These are phyloP conservation scores for Circinella minor DNA, from an alignment of 371 early-diverging fungal genomes.

Conservation along the genomic window DNA sequence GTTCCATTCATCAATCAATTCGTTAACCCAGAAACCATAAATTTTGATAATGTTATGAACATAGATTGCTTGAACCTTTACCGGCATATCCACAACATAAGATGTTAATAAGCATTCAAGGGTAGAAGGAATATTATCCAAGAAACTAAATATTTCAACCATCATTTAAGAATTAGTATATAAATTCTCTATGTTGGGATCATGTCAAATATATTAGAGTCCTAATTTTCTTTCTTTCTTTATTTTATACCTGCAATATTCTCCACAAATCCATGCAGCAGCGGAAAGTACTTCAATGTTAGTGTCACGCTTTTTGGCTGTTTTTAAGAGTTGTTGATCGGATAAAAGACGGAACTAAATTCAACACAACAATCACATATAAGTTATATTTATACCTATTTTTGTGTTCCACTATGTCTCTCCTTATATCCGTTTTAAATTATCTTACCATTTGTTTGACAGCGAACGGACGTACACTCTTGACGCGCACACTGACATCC, in stretches of 20 bases:
- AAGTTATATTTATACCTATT: no score
- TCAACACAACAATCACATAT: no score
- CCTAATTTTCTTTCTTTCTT: neutral
- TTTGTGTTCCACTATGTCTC: no score
- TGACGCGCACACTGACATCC: constrained; percentile 91
- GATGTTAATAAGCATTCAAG: constrained; percentile 63
- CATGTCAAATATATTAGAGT: neutral
- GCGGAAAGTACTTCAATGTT: constrained; percentile 82
- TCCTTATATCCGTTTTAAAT: neutral
- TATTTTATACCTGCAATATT: constrained; percentile 67
- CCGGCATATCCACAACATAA: constrained; percentile 58
- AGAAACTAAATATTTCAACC: constrained; percentile 23
- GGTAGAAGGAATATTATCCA: constrained; percentile 55
- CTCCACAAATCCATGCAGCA: constrained; percentile 92
- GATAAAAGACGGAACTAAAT: constrained; percentile 59
- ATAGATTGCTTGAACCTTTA: constrained; percentile 72
- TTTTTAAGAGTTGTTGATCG: constrained; percentile 66
- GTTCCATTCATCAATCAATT: constrained; percentile 62
- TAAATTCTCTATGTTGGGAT: no score
- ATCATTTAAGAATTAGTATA: neutral
- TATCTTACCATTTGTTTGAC: constrained; percentile 75
- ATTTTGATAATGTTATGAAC: constrained; percentile 80
- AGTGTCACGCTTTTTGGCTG: constrained; percentile 63
- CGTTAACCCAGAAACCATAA: constrained; percentile 69
- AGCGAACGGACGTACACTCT: constrained; percentile 79